These are phyloP conservation scores for Secale cereale DNA, from an alignment of 176 grass and related monocot species.

Conservation along the genomic window DNA sequence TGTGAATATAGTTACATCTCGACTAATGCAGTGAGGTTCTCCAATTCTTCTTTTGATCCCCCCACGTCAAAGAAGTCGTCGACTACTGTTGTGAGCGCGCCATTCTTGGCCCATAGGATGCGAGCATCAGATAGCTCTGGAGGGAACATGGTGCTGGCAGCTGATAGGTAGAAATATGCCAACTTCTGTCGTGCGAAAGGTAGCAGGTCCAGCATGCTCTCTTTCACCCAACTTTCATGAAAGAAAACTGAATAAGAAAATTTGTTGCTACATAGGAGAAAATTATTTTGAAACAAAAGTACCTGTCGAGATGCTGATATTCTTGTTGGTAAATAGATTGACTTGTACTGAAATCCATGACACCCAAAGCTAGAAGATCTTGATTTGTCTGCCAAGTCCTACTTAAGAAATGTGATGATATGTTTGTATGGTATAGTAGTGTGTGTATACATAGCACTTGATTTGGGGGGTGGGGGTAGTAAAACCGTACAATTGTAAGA, in stretches of 20 bases:
- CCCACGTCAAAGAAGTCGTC: background rate
- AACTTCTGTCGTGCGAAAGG: conserved; percentile 57
- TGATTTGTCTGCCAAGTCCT: conserved; percentile 20
- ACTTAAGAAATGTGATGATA: background rate
- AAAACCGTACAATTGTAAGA: background rate
- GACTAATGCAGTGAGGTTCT: conserved; percentile 21
- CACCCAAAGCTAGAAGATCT: conserved; percentile 39
- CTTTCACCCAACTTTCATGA: conserved; percentile 55
- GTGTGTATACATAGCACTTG: background rate
- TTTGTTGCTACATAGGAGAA: background rate
- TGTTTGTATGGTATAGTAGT: background rate
- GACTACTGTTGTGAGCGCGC: background rate
- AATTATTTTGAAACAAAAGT: background rate
- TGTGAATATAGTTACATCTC: conserved; percentile 34
- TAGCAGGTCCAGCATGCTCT: conserved; percentile 49
- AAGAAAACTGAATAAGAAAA: background rate
- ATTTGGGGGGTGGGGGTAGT: background rate
- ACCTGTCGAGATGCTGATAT: conserved; percentile 45
- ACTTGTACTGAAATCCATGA: conserved; percentile 42
- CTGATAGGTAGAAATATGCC: conserved; percentile 57
- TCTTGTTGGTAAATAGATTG: conserved; percentile 48
- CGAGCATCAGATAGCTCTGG: conserved; percentile 49
- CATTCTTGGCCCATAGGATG: conserved; percentile 35
- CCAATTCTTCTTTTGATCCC: background rate
- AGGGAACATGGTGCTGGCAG: conserved; percentile 49